Evolutionary conservation across 2,329 filamentous ascomycete genomes (phyloP).

Genomic region (Penicillium sp.): DNA sequence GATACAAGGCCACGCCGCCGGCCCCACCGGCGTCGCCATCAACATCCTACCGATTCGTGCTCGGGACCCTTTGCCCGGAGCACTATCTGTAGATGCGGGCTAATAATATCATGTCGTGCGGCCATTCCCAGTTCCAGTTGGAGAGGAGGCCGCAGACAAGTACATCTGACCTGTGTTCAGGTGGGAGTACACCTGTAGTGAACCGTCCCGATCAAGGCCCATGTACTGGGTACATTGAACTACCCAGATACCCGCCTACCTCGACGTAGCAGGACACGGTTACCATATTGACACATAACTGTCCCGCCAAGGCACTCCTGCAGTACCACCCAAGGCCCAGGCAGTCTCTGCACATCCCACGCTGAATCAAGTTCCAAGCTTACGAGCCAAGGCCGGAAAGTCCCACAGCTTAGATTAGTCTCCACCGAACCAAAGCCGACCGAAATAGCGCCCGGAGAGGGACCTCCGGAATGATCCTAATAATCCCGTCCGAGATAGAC

Average conservation of each 20-base stretch:
- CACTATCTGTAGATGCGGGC: neutral
- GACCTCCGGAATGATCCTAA: neutral
- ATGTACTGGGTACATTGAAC: neutral
- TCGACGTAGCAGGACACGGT: no score
- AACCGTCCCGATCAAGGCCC: neutral
- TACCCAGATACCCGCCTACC: no score
- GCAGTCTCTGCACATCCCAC: no score
- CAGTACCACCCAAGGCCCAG: no score
- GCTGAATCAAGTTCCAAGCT: neutral
- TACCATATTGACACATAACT: no score
- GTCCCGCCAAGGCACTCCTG: no score
- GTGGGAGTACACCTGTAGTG: no score
- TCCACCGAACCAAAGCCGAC: constrained; percentile 1
- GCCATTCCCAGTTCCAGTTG: neutral
- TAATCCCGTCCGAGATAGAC: neutral
- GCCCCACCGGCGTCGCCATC: neutral
- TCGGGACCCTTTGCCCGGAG: neutral
- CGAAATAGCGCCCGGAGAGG: neutral
- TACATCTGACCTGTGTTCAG: neutral
- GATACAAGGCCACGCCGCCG: neutral
- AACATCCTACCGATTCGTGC: neutral
- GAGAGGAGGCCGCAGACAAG: neutral
- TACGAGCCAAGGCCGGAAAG: neutral
- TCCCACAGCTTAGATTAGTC: neutral
- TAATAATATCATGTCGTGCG: neutral